These are phyloP conservation scores for Fusarium concolor DNA, from an alignment of 2,329 filamentous ascomycete genomes.

Conservation along the genomic window DNA sequence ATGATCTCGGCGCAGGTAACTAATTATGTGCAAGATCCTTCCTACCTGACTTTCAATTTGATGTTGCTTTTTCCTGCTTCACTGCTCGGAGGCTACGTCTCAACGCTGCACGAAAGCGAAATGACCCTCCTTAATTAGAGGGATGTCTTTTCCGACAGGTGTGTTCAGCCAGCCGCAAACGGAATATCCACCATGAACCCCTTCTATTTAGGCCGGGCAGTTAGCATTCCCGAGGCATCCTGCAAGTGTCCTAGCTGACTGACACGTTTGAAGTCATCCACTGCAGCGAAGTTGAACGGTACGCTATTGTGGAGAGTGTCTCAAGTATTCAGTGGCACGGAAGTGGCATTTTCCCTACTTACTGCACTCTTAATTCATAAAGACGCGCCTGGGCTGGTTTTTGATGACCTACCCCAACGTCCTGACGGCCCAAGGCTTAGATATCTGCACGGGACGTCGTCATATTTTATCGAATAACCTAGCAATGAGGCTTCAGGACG, in stretches of 20 bases:
- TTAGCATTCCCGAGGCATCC: conserved; percentile 36
- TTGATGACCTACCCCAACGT: conserved; percentile 8
- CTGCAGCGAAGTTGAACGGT: background rate
- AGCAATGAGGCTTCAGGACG: background rate
- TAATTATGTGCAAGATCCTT: background rate
- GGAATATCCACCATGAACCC: background rate
- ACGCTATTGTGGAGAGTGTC: background rate
- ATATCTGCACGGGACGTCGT: conserved; percentile 1
- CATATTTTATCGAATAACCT: conserved; percentile 1
- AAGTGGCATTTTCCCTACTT: conserved; percentile 6
- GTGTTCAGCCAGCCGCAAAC: conserved; percentile 17
- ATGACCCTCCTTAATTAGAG: conserved; percentile 1
- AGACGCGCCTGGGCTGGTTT: background rate
- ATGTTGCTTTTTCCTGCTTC: conserved; percentile 25
- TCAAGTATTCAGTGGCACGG: conserved; percentile 3
- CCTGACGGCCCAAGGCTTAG: background rate
- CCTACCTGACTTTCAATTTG: background rate
- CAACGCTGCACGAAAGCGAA: background rate
- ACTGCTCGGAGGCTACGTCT: background rate
- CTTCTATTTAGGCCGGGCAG: background rate
- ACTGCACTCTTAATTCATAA: background rate
- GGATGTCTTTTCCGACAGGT: background rate
- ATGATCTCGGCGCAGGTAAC: background rate
- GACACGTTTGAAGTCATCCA: background rate
- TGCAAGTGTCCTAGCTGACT: conserved; percentile 27